phyloP scores from a whole-genome alignment of 192 early-diverging fungal genomes.

The Linnemannia elongata region DNA sequence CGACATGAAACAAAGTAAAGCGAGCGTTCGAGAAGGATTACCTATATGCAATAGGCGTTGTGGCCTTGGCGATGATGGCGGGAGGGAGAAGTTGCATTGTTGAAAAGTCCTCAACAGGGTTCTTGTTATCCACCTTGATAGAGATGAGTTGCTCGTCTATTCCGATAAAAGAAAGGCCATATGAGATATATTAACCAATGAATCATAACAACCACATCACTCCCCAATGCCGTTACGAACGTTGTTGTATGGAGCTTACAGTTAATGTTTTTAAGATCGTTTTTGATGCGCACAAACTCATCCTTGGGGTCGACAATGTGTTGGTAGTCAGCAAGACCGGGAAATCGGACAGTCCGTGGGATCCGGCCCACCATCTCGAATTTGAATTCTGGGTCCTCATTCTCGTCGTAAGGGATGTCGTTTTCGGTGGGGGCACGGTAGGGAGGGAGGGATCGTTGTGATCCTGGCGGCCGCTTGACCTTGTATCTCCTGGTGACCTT shows the following conservation, averaged over 20 bases:
- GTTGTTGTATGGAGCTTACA: slow-evolving; percentile 19
- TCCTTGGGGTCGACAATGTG: slow-evolving; percentile 48
- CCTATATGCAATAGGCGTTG: slow-evolving; percentile 26
- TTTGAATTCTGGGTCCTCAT: slow-evolving; percentile 27
- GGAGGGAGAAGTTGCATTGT: slow-evolving; percentile 39
- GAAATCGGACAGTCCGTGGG: slow-evolving; percentile 35
- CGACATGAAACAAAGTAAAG: neutral
- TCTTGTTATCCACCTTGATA: slow-evolving; percentile 40
- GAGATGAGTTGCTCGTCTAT: slow-evolving; percentile 47
- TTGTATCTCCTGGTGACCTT: slow-evolving; percentile 46
- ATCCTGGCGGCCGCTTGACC: slow-evolving; percentile 39
- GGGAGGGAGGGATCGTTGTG: slow-evolving; percentile 21
- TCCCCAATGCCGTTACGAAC: neutral
- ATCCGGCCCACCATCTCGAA: slow-evolving; percentile 35
- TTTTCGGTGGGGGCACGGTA: slow-evolving; percentile 41
- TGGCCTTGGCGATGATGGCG: slow-evolving; percentile 24
- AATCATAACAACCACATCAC: neutral
- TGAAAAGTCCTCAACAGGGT: slow-evolving; percentile 24
- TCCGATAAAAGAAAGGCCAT: neutral
- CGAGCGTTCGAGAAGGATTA: neutral
- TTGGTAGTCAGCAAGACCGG: slow-evolving; percentile 49
- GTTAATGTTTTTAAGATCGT: slow-evolving; percentile 34
- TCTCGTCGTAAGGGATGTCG: slow-evolving; percentile 35
- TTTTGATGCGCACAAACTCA: slow-evolving; percentile 32
- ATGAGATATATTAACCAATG: neutral